phyloP scores from a whole-genome alignment of 345 rosid genomes.

The Sonneratia alba region DNA sequence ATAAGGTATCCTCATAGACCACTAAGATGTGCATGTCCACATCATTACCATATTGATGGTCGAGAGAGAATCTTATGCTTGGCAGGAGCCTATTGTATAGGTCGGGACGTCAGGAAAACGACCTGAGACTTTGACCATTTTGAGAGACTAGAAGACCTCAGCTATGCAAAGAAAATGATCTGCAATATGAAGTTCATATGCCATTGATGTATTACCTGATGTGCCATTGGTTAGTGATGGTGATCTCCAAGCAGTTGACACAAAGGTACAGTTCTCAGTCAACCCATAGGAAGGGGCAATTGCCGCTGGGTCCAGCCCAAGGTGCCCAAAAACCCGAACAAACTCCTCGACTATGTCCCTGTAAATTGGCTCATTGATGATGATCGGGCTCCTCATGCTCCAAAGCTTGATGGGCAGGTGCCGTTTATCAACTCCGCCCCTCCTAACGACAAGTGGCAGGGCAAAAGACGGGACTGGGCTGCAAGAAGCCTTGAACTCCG shows the following conservation, averaged over 20 bases:
- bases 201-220: background rate
- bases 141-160: background rate
- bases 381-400: conserved; percentile 43
- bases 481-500: conserved; percentile 41
- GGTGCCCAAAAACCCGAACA: conserved; percentile 22
- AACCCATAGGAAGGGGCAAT: conserved; percentile 58
- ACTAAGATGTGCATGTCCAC: conserved; percentile 41
- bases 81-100: conserved; percentile 44
- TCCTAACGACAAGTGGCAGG: conserved; percentile 44
- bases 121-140: background rate
- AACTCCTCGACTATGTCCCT: conserved; percentile 33
- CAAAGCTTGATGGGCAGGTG: conserved; percentile 15
- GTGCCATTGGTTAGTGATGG: background rate
- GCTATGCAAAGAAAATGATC: background rate
- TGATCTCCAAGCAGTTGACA: conserved; percentile 54
- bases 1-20: conserved; percentile 35
- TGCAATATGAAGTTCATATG: background rate
- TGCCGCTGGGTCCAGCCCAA: conserved; percentile 32
- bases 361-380: conserved; percentile 55
- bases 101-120: conserved; percentile 24
- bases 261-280: conserved; percentile 59
- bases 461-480: conserved; percentile 62
- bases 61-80: conserved; percentile 28
- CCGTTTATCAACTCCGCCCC: conserved; percentile 29
- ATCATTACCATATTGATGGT: conserved; percentile 17